These are phyloP conservation scores for Claviceps humidiphila DNA, from an alignment of 2,329 filamentous ascomycete genomes.

Conservation along the genomic window DNA sequence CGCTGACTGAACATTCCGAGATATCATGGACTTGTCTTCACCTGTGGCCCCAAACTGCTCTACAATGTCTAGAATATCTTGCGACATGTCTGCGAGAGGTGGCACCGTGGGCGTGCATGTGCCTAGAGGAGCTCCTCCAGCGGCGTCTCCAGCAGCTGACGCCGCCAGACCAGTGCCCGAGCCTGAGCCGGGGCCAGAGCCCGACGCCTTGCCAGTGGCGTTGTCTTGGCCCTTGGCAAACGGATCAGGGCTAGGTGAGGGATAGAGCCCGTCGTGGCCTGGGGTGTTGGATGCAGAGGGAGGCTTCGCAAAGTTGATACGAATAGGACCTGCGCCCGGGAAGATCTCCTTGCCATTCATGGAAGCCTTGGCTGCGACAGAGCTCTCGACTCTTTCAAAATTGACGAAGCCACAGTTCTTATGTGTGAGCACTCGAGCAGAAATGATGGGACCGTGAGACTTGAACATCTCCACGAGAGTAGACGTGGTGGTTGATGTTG, in stretches of 20 bases:
- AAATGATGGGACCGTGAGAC: slow-evolving; percentile 80
- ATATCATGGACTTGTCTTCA: slow-evolving; percentile 63
- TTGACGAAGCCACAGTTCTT: slow-evolving; percentile 99
- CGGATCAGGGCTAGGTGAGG: slow-evolving; percentile 83
- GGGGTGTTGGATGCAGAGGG: slow-evolving; percentile 82
- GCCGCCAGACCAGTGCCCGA: slow-evolving; percentile 23
- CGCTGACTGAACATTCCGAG: slow-evolving; percentile 59
- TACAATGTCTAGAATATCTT: slow-evolving; percentile 75
- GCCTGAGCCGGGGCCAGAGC: too few species aligned
- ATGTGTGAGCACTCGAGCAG: slow-evolving; percentile 85
- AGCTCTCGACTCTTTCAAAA: slow-evolving; percentile 83
- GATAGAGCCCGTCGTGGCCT: slow-evolving; percentile 74
- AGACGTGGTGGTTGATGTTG: slow-evolving; percentile 89
- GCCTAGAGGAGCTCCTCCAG: slow-evolving; percentile 5
- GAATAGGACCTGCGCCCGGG: slow-evolving; percentile 83
- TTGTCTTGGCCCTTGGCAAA: slow-evolving; percentile 46
- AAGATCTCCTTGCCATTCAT: slow-evolving; percentile 98
- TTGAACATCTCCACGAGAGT: slow-evolving; percentile 93
- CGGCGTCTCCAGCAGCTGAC: slow-evolving; percentile 12
- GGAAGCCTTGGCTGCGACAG: slow-evolving; percentile 72
- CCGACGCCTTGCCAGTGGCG: slow-evolving; percentile 8
- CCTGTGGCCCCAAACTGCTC: slow-evolving; percentile 75
- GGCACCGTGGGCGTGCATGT: slow-evolving; percentile 50
- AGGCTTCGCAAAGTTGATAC: slow-evolving; percentile 96
- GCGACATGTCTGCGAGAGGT: slow-evolving; percentile 62